Conservation (phyloP, 768 basidiomycete species). For the Auricularia sp. region DNA sequence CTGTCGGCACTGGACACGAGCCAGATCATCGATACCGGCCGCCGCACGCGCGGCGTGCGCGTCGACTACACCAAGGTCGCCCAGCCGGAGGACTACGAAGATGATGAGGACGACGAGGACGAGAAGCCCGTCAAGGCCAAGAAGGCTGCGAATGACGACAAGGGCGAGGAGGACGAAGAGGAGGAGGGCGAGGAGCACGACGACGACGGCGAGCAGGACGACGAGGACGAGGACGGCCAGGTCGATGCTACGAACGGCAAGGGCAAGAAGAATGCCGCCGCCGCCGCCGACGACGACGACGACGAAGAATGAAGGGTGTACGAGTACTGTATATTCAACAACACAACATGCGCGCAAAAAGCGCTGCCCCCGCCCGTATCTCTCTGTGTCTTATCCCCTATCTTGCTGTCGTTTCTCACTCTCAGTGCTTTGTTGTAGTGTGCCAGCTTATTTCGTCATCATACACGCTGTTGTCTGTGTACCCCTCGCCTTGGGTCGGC, state of each 20-base stretch:
- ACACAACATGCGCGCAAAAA: too few species aligned
- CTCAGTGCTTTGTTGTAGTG: too few species aligned
- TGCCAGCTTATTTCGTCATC: too few species aligned
- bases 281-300: too few species aligned
- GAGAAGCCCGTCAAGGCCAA: slow-evolving; percentile 21
- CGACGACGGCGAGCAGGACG: slow-evolving; percentile 31
- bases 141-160: slow-evolving; percentile 7
- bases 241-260: slow-evolving; percentile 4
- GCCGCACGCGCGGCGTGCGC: slow-evolving; percentile 20
- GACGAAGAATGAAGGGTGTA: too few species aligned
- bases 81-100: slow-evolving; percentile 12
- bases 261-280: too few species aligned
- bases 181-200: slow-evolving; percentile 31
- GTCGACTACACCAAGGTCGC: slow-evolving; percentile 22
- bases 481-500: too few species aligned
- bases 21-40: slow-evolving; percentile 14
- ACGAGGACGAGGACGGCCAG: slow-evolving; percentile 18
- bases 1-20: slow-evolving; percentile 15
- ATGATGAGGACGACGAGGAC: slow-evolving; percentile 26
- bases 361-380: too few species aligned
- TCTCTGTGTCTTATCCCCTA: too few species aligned
- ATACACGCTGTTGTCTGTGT: too few species aligned
- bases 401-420: too few species aligned
- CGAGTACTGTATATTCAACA: too few species aligned
- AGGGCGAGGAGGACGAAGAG: slow-evolving; percentile 11